A percentile compares a stretch with the other conserved stretches of the same genome.
Evolutionary conservation across 2,329 filamentous ascomycete genomes (phyloP).

Genomic region (Hypomyces rosellus): DNA sequence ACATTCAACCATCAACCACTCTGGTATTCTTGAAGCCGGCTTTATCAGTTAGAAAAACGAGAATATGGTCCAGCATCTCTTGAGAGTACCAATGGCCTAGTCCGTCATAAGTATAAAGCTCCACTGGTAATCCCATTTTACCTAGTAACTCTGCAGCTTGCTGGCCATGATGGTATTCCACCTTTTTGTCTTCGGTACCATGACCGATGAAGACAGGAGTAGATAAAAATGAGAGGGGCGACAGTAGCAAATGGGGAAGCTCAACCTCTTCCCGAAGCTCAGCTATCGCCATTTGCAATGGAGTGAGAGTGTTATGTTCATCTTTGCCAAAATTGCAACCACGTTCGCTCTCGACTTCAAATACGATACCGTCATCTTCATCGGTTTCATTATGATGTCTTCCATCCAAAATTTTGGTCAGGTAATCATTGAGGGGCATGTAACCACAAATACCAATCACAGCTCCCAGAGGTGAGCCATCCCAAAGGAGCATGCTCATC

Average conservation of each 20-base stretch:
- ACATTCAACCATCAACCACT: neutral
- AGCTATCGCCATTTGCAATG: constrained; percentile 17
- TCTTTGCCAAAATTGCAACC: neutral
- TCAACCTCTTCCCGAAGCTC: constrained; percentile 24
- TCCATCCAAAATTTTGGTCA: constrained; percentile 19
- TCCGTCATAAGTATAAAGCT: constrained; percentile 33
- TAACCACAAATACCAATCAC: constrained; percentile 40
- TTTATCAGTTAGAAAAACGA: constrained; percentile 22
- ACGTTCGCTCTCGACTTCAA: constrained; percentile 13
- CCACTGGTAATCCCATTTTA: constrained; percentile 26
- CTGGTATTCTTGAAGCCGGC: neutral
- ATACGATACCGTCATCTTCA: constrained; percentile 14
- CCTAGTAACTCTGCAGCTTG: constrained; percentile 28
- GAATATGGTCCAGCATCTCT: constrained; percentile 34
- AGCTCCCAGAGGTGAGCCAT: constrained; percentile 31
- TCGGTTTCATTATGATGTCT: neutral
- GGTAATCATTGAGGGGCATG: constrained; percentile 33
- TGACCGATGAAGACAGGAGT: constrained; percentile 43
- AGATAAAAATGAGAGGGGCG: constrained; percentile 12
- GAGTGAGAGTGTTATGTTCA: constrained; percentile 4
- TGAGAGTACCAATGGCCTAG: constrained; percentile 41
- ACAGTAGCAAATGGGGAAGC: constrained; percentile 8
- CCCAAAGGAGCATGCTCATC: constrained; percentile 37
- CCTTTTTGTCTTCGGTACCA: constrained; percentile 35
- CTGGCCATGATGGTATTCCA: constrained; percentile 31